Evolutionary conservation across 768 basidiomycete species (phyloP).

Genomic region (Mycena albidolilacea): DNA sequence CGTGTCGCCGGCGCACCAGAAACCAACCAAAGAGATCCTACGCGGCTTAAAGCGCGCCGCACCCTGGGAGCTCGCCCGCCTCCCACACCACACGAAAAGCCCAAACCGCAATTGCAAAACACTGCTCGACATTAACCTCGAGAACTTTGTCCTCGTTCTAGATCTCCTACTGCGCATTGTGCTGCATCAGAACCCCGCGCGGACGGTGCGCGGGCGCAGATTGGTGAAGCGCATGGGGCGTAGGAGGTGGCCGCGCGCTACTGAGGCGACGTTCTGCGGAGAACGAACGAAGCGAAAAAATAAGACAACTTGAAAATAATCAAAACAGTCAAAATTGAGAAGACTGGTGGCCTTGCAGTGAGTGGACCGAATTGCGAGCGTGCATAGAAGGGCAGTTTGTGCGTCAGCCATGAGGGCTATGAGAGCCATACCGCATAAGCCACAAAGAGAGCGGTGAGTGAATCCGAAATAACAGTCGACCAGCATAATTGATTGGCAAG

Average conservation of each 20-base stretch:
- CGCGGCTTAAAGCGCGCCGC: conserved; percentile 62
- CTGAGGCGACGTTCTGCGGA: conserved; percentile 77
- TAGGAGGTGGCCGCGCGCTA: conserved; percentile 81
- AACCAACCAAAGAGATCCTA: not conserved
- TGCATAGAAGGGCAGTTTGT: conserved; percentile 65
- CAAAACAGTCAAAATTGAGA: not conserved
- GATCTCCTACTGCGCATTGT: conserved; percentile 84
- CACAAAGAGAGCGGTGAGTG: not conserved
- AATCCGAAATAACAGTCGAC: not conserved
- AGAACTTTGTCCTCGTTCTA: conserved; percentile 82
- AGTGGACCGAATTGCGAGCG: conserved; percentile 67
- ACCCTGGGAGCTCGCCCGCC: conserved; percentile 78
- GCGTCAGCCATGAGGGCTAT: conserved; percentile 62
- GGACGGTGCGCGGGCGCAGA: conserved; percentile 76
- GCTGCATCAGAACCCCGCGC: conserved; percentile 88
- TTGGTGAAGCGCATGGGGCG: conserved; percentile 80
- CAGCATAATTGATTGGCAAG: too few relatives aligned
- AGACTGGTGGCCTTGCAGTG: conserved; percentile 47
- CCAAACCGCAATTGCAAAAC: conserved; percentile 88
- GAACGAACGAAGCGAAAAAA: too few relatives aligned
- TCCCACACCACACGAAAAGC: conserved; percentile 74
- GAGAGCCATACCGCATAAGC: not conserved
- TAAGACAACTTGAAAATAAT: not conserved
- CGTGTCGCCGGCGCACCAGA: conserved; percentile 46
- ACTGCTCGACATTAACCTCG: conserved; percentile 89